Evolutionary conservation across 2,329 filamentous ascomycete species (phyloP), one percentile per base, ranked within the genome.

Genomic region (Dothidotthia symphoricarpi): DNA sequence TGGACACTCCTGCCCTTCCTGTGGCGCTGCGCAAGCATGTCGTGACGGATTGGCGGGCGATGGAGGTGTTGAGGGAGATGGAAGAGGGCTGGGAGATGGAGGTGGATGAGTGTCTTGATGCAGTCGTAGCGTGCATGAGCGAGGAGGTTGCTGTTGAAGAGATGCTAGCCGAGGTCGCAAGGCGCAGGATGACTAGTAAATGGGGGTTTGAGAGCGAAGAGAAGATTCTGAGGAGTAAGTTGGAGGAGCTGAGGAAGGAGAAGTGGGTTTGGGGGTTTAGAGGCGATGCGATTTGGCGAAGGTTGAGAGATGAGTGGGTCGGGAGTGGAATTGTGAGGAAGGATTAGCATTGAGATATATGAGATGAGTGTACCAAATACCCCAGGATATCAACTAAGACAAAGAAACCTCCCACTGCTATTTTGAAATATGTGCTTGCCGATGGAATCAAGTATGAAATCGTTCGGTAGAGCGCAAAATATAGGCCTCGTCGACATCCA

Each of bases 261-360:
- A 53, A 41, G 31, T 36, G 32, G 27, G 31, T 30, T 19, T 57
- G 49, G 54, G 54, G 52, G 2, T 53, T 57, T 7, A 31, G 33
- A 14, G 43, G 40, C 1, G 19, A 47, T 19, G 25, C 26, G 2
- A 15, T 40, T 3, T 57, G 52, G 50, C 35, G 26, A 5, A 26
- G n/a, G 15, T 14, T 50, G 4, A 41, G 39, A 22, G 34, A 36
- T 3, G 45, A 47, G 11, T 57, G 54, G 54, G 45, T 49, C 43
- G 24, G 47, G 6, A 46, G 40, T 22, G 43, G 45, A 16, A 27
- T 47, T 7, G 19, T 39, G 12, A 31, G 43, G 9, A 38, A 25
- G 15, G 16, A 22, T 3, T 49, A 28, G 29, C 13, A 28, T 9
- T 22, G n/a, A n/a, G n/a, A n/a, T n/a, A n/a, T 22, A 9, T 22